Evolutionary conservation across 129 eudicot genomes (phyloP).

Genomic region (Pittosporum tobira): DNA sequence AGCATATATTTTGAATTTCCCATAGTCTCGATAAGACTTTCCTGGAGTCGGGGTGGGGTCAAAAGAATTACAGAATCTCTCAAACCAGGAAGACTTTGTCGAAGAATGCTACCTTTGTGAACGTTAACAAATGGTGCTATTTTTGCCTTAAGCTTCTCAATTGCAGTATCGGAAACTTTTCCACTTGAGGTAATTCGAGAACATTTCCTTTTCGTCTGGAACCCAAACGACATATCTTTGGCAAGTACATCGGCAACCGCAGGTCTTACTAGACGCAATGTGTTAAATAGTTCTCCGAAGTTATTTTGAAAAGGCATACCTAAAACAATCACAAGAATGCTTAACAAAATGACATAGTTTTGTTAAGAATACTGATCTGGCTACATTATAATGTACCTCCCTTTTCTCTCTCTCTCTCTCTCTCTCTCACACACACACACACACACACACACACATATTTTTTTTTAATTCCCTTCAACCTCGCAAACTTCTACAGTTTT

Average conservation of each 20-base stretch:
- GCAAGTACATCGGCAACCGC: constrained; percentile 15
- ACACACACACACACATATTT: too few relatives aligned
- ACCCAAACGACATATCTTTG: constrained; percentile 19
- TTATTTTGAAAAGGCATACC: constrained; percentile 92
- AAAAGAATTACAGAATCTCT: constrained; percentile 29
- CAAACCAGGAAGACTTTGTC: constrained; percentile 40
- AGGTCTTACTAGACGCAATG: constrained; percentile 52
- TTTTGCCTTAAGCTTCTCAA: constrained; percentile 33
- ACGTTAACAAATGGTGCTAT: constrained; percentile 58
- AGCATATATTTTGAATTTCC: constrained; percentile 5
- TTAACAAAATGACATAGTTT: too few relatives aligned
- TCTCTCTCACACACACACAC: too few relatives aligned
- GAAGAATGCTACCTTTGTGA: constrained; percentile 44
- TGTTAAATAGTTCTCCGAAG: constrained; percentile 56
- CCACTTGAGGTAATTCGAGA: background rate
- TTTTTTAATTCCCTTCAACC: too few relatives aligned
- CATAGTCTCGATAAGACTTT: constrained; percentile 12
- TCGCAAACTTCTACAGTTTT: too few relatives aligned
- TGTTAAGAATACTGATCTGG: too few relatives aligned
- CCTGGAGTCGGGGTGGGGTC: constrained; percentile 35
- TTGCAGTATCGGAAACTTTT: background rate
- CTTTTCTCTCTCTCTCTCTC: too few relatives aligned
- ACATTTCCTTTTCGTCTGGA: background rate
- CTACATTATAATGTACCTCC: too few relatives aligned
- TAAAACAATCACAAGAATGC: too few relatives aligned